A percentile compares a stretch with the other conserved stretches of the same genome.
Evolutionary conservation across 2,329 filamentous ascomycete species (phyloP).

Genomic region (Ophiostoma sp.): DNA sequence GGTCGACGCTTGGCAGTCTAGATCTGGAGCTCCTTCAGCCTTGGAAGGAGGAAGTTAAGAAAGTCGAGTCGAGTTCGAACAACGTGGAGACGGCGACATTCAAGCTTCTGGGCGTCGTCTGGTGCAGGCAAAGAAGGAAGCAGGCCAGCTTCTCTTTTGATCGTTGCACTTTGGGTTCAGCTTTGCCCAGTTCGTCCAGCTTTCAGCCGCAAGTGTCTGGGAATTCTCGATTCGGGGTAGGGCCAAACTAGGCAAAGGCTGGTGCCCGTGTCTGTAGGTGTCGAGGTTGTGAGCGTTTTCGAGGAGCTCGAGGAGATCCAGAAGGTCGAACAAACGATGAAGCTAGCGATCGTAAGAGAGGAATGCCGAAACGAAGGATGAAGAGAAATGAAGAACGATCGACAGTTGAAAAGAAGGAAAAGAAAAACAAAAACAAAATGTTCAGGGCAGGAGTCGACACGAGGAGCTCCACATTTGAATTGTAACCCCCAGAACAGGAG

Average conservation of each 20-base stretch:
- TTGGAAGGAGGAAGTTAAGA: neutral
- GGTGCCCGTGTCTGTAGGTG: neutral
- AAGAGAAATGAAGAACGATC: neutral
- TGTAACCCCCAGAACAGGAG: neutral
- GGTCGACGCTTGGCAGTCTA: neutral
- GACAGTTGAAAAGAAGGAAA: neutral
- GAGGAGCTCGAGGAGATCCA: neutral
- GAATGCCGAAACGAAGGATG: neutral
- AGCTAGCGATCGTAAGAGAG: neutral
- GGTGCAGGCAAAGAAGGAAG: neutral
- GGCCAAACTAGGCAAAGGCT: neutral
- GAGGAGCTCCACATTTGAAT: slow-evolving; percentile 4
- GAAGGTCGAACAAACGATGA: neutral
- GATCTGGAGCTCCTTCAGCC: neutral
- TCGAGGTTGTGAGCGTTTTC: neutral
- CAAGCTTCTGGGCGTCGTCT: neutral
- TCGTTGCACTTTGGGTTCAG: neutral
- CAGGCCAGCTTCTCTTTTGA: neutral
- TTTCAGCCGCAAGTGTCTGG: neutral
- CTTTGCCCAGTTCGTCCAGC: neutral
- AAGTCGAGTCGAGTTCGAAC: neutral
- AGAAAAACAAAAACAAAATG: neutral
- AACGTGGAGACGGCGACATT: neutral
- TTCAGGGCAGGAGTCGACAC: neutral
- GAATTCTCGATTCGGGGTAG: neutral